phyloP scores from a whole-genome alignment of 1,284 basidiomycete genomes.

The Cutaneotrichosporon mucoides region DNA sequence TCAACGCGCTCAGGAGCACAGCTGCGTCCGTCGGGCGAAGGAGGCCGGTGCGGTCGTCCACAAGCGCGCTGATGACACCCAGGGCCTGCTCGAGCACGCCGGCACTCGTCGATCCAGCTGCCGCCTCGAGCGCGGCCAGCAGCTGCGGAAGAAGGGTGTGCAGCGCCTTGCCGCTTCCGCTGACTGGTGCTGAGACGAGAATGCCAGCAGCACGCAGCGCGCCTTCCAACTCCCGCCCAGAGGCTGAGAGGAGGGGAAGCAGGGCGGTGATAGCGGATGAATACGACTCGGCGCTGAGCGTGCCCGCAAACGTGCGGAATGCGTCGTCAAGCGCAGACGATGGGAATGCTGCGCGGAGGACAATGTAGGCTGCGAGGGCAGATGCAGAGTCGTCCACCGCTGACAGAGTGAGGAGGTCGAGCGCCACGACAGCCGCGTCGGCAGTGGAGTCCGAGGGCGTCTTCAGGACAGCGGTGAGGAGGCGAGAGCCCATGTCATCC shows the following conservation, averaged over 20 bases:
- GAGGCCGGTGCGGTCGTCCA: constrained; percentile 16
- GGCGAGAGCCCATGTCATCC: constrained; percentile 1
- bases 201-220: constrained; percentile 12
- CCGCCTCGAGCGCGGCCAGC: constrained; percentile 8
- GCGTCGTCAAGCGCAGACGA: constrained; percentile 1
- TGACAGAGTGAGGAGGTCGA: constrained; percentile 5
- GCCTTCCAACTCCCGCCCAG: not conserved
- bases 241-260: not conserved
- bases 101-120: not conserved
- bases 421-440: constrained; percentile 1
- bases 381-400: not conserved
- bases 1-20: constrained; percentile 8
- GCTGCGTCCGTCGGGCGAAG: constrained; percentile 12
- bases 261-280: not conserved
- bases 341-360: constrained; percentile 1
- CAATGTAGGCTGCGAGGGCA: constrained; percentile 13
- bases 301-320: not conserved
- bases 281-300: constrained; percentile 3
- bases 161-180: constrained; percentile 14
- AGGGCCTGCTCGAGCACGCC: constrained; percentile 8
- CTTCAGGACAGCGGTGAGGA: constrained; percentile 7
- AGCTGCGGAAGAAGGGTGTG: constrained; percentile 4
- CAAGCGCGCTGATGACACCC: constrained; percentile 6
- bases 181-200: constrained; percentile 13
- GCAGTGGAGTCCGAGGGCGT: not conserved